Conservation (phyloP, 2,329 filamentous ascomycete species). For the Blastomyces percursus region DNA sequence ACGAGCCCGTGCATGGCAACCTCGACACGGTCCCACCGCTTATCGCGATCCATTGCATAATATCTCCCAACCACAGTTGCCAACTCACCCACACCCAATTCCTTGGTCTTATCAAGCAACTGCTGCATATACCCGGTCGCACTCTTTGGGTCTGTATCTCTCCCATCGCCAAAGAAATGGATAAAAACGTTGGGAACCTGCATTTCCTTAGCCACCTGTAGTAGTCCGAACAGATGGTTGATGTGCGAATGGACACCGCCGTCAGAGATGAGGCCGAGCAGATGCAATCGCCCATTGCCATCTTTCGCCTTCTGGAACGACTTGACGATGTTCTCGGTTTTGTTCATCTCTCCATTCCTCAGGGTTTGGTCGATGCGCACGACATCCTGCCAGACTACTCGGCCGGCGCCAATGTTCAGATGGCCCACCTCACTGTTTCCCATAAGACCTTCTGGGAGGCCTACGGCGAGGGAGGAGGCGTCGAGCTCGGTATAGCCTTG, state of each 20-base stretch:
- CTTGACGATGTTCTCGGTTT: slow-evolving; percentile 65
- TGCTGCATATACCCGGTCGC: slow-evolving; percentile 78
- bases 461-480: slow-evolving; percentile 89
- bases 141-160: slow-evolving; percentile 96
- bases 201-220: slow-evolving; percentile 81
- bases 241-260: slow-evolving; percentile 97
- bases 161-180: slow-evolving; percentile 97
- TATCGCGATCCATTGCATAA: slow-evolving; percentile 99
- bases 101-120: slow-evolving; percentile 66
- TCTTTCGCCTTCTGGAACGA: slow-evolving; percentile 70
- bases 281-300: slow-evolving; percentile 82
- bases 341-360: slow-evolving; percentile 69
- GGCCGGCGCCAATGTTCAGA: slow-evolving; percentile 93
- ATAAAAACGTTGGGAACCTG: slow-evolving; percentile 87
- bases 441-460: slow-evolving; percentile 93
- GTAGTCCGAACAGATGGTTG: slow-evolving; percentile 75
- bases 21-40: slow-evolving; percentile 95
- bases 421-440: slow-evolving; percentile 98
- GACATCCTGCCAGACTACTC: slow-evolving; percentile 97
- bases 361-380: slow-evolving; percentile 91
- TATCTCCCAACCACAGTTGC: slow-evolving; percentile 92
- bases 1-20: slow-evolving; percentile 79
- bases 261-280: slow-evolving; percentile 85
- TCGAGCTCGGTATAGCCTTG: slow-evolving; percentile 89
- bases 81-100: slow-evolving; percentile 76